These are phyloP conservation scores for Leccinum longicurvipes DNA, from an alignment of 768 basidiomycete species.

Conservation along the genomic window DNA sequence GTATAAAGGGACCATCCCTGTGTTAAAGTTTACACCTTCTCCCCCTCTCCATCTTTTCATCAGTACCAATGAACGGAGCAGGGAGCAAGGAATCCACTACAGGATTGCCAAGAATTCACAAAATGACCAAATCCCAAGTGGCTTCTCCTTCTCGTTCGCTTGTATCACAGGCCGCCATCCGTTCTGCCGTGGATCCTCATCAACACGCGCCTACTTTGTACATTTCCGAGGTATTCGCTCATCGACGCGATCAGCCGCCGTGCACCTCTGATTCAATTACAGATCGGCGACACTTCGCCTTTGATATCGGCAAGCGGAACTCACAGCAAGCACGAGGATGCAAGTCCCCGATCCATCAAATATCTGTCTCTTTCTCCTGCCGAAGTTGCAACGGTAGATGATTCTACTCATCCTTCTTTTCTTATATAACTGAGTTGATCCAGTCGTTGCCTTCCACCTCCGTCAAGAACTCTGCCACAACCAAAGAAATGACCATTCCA, in stretches of 20 bases:
- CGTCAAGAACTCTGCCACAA: neutral
- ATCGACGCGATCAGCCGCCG: neutral
- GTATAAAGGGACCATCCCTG: slow-evolving; percentile 11
- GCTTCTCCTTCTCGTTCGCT: slow-evolving; percentile 1
- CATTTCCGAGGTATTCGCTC: slow-evolving; percentile 14
- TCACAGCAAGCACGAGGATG: neutral
- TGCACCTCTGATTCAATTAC: slow-evolving; percentile 13
- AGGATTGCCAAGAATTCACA: slow-evolving; percentile 13
- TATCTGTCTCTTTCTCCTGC: slow-evolving; percentile 4
- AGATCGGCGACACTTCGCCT: slow-evolving; percentile 16
- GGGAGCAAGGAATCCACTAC: neutral
- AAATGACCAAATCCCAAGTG: slow-evolving; percentile 9
- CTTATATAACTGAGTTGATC: slow-evolving; percentile 10
- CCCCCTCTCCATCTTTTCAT: neutral
- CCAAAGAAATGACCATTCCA: slow-evolving; percentile 16
- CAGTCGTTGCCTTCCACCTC: slow-evolving; percentile 9
- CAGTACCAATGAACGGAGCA: slow-evolving; percentile 15
- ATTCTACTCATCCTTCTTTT: slow-evolving; percentile 2
- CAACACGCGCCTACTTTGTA: slow-evolving; percentile 6
- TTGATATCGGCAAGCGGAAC: slow-evolving; percentile 9
- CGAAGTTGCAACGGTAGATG: slow-evolving; percentile 14
- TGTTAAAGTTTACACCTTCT: neutral
- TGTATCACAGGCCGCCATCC: slow-evolving; percentile 1
- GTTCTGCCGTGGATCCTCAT: slow-evolving; percentile 12
- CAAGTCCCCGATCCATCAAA: slow-evolving; percentile 9